These are phyloP conservation scores for Casuarina cunninghamiana DNA, from an alignment of 306 rosid species.

Conservation along the genomic window DNA sequence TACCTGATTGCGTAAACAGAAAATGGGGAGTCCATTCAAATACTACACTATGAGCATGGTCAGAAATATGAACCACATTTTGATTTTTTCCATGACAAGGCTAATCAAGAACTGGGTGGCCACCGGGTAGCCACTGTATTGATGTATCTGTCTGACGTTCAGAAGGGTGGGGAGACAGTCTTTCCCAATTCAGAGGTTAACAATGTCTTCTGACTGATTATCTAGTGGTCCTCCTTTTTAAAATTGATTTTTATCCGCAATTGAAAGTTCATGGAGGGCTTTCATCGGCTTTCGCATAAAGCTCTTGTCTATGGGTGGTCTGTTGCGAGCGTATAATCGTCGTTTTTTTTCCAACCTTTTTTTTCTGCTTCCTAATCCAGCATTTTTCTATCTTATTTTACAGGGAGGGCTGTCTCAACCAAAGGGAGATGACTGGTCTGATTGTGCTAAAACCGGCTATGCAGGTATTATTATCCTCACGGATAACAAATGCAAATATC, in stretches of 20 bases:
- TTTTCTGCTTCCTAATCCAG: neutral
- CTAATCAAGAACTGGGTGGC: conserved; percentile 75
- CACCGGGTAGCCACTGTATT: conserved; percentile 88
- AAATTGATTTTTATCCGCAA: neutral
- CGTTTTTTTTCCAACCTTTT: neutral
- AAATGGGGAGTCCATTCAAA: conserved; percentile 86
- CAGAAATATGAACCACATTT: conserved; percentile 92
- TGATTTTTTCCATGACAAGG: conserved; percentile 85
- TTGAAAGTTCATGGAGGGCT: neutral
- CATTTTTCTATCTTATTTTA: conserved; percentile 23
- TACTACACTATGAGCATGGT: conserved; percentile 81
- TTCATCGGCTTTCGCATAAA: neutral
- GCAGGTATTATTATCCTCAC: conserved; percentile 58
- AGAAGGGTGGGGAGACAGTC: conserved; percentile 91
- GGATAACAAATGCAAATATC: neutral
- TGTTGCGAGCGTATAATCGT: neutral
- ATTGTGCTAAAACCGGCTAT: conserved; percentile 78
- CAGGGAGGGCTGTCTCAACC: conserved; percentile 52
- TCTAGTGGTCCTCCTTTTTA: neutral
- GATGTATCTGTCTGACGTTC: conserved; percentile 88
- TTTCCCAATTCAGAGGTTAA: conserved; percentile 79
- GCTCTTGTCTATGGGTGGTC: neutral
- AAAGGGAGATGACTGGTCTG: conserved; percentile 58
- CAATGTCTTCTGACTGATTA: conserved; percentile 10
- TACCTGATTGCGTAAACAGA: conserved; percentile 42